Conservation (phyloP, 371 early-diverging fungal species). For the Umbelopsis sp. region DNA sequence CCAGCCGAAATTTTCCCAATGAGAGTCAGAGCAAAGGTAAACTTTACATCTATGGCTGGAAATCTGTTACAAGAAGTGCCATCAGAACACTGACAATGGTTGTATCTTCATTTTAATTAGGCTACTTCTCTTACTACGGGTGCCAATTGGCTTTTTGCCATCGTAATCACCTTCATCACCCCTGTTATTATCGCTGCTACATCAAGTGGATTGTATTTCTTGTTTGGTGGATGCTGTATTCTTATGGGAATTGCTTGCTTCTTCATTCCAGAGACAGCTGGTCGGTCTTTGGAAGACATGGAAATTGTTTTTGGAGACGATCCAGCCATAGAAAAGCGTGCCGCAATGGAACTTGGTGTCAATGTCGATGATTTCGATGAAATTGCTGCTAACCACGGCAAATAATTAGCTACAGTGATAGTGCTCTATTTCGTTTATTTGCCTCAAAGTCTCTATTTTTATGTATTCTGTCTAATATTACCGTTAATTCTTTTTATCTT, state of each 20-base stretch:
- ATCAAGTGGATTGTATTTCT: constrained; percentile 36
- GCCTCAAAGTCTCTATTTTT: not conserved
- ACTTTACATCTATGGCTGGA: no score
- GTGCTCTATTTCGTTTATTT: not conserved
- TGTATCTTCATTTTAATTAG: not conserved
- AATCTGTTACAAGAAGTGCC: no score
- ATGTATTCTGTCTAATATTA: no score
- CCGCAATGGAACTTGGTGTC: not conserved
- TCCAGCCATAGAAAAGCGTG: constrained; percentile 3
- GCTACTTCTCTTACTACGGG: constrained; percentile 13
- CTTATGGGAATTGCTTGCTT: constrained; percentile 22
- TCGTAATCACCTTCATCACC: constrained; percentile 17
- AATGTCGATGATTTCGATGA: not conserved
- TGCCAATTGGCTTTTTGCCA: constrained; percentile 36
- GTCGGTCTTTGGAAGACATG: constrained; percentile 42
- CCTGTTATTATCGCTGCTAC: constrained; percentile 23
- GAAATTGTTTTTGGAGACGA: constrained; percentile 37
- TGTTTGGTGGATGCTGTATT: constrained; percentile 36
- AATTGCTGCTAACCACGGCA: constrained; percentile 11
- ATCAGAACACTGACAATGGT: no score
- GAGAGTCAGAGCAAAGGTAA: constrained; percentile 48
- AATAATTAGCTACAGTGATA: not conserved
- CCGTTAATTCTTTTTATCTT: no score
- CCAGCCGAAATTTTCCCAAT: constrained; percentile 64
- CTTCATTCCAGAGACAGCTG: constrained; percentile 42